Evolutionary conservation across 306 rosid genomes (phyloP).

Genomic region (Clitoria ternatea): DNA sequence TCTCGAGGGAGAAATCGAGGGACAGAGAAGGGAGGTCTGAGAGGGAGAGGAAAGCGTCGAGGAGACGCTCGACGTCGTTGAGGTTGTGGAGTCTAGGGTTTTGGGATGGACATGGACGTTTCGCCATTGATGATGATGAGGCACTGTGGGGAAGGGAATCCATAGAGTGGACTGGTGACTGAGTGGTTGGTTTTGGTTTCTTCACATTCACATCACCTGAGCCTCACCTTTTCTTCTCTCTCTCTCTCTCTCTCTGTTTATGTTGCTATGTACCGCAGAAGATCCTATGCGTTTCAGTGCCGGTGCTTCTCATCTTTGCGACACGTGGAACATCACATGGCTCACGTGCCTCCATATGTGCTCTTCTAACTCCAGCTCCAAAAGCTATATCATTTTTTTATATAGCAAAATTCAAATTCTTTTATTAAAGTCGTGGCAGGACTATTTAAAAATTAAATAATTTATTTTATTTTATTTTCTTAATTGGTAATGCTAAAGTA

Average conservation of each 20-base stretch:
- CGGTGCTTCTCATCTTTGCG: conserved; percentile 26
- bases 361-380: background rate
- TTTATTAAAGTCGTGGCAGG: too few species aligned
- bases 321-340: conserved; percentile 16
- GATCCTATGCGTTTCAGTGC: conserved; percentile 9
- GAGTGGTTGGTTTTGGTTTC: background rate
- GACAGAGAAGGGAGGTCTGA: conserved; percentile 56
- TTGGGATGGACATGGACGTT: conserved; percentile 86
- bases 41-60: conserved; percentile 53
- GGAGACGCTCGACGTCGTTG: conserved; percentile 41
- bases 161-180: conserved; percentile 22
- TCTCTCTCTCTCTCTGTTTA: background rate
- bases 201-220: conserved; percentile 3
- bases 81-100: conserved; percentile 52
- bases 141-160: conserved; percentile 49
- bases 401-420: too few species aligned
- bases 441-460: too few species aligned
- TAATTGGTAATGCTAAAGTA: too few species aligned
- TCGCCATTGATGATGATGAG: conserved; percentile 63
- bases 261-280: background rate
- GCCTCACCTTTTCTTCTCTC: too few species aligned
- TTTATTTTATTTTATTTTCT: too few species aligned
- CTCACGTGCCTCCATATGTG: background rate
- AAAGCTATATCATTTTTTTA: background rate
- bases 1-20: conserved; percentile 73